Base-by-base conservation (phyloP, 163 green algal species). In the Scenedesmus sp. region DNA sequence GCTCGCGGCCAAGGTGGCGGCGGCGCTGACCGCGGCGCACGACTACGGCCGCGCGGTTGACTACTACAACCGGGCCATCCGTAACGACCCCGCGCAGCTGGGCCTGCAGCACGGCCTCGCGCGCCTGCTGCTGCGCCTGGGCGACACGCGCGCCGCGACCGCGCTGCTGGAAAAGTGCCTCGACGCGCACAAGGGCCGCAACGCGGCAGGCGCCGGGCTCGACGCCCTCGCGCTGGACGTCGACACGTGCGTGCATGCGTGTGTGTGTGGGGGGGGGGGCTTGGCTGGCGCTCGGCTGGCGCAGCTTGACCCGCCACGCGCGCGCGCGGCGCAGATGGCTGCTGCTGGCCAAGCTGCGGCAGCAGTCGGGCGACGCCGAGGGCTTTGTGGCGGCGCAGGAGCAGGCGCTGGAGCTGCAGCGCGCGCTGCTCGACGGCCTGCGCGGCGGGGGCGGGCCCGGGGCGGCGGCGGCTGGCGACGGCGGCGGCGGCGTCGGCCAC, bases 51-150 rank as follows among this genome's bases (percentile, higher is more conserved):
- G 72, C 0, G 88, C 88, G 31, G 62, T 93, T 14, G 85, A 89
- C 63, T 90, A 90, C 77, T 90, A 88, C 63, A 86, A 91, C 78
- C 77, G 86, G 77, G 73, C 77, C 24, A 70, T 60, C 26, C 73
- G 79, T 26, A 64, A 77, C 29, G 39, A 80, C 5, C 74, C 74
- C 31, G 54, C 24, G 33, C 75, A 81, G 26, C 20, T 75, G 7
- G 73, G 57, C 28, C 18, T 94, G 65, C 88, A 92, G 83, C 84
- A 89, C 34, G 87, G 89, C 67, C 88, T 95, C 28, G 86, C 83
- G 24, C 81, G 81, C 31, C 81, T 95, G 77, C 85, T 93, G 72
- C 73, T 92, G 39, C 83, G 84, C 36, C 81, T 95, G 64, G 75
- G 80, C 34, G 83, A 89, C 63, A 83, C 67, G 60, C 77, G 72